Evolutionary conservation across 106 monocot genomes (phyloP).

Genomic region (Cymbidium sinense): DNA sequence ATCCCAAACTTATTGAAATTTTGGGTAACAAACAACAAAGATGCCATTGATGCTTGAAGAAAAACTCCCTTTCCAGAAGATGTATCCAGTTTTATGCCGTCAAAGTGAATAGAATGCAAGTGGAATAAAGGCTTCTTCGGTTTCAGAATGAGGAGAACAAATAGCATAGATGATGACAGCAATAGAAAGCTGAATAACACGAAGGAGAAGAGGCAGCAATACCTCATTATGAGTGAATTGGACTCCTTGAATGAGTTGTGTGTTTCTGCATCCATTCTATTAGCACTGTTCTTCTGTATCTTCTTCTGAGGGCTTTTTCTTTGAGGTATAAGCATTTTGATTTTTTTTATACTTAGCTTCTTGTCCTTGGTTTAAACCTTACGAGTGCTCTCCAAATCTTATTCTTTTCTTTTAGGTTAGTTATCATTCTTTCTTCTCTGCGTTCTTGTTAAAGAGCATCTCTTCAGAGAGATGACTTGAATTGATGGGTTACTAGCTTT

Average conservation of each 20-base stretch:
- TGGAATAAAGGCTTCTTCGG: constrained; percentile 60
- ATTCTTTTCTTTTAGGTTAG: neutral
- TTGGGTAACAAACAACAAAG: constrained; percentile 26
- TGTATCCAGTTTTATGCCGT: constrained; percentile 28
- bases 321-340: neutral
- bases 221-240: constrained; percentile 4
- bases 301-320: neutral
- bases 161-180: constrained; percentile 14
- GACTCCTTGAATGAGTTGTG: constrained; percentile 9
- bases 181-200: constrained; percentile 15
- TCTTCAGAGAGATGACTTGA: constrained; percentile 1
- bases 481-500: neutral
- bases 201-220: constrained; percentile 24
- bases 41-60: constrained; percentile 17
- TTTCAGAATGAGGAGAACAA: constrained; percentile 31
- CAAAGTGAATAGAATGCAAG: constrained; percentile 39
- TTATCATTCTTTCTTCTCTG: neutral
- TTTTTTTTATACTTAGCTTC: neutral
- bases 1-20: constrained; percentile 60
- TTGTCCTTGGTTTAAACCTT: neutral
- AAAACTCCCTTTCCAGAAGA: constrained; percentile 15
- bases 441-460: neutral
- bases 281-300: neutral
- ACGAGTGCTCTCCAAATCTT: neutral
- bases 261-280: constrained; percentile 8